Conservation (phyloP, 176 grass and related monocot genomes). For the Avena eriantha region DNA sequence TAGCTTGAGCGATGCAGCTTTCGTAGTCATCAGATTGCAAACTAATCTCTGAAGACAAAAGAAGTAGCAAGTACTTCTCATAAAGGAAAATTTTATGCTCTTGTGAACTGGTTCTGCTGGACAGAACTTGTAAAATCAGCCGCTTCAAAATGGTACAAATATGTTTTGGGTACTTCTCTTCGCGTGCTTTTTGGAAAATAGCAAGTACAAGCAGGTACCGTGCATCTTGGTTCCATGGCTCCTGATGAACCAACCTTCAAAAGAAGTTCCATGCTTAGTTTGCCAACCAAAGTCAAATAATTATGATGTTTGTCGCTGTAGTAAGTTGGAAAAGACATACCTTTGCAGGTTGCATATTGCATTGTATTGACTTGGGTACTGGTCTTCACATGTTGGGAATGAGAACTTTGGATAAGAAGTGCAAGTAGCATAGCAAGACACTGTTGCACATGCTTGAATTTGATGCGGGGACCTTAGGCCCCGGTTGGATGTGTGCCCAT, state of each 20-base stretch:
- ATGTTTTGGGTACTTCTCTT: slow-evolving; percentile 81
- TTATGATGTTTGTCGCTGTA: slow-evolving; percentile 6
- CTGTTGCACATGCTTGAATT: slow-evolving; percentile 76
- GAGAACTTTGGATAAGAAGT: slow-evolving; percentile 71
- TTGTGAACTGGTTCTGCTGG: slow-evolving; percentile 43
- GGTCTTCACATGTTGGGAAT: slow-evolving; percentile 76
- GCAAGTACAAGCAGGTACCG: slow-evolving; percentile 78
- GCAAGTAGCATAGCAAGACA: slow-evolving; percentile 78
- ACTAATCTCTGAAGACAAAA: slow-evolving; percentile 82
- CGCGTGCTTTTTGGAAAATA: slow-evolving; percentile 80
- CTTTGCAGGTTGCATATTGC: slow-evolving; percentile 67
- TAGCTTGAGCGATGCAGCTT: slow-evolving; percentile 58
- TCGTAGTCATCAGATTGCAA: slow-evolving; percentile 68
- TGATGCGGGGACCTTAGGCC: slow-evolving; percentile 68
- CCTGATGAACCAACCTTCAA: slow-evolving; percentile 79
- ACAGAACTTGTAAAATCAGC: slow-evolving; percentile 67
- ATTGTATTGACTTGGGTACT: slow-evolving; percentile 52
- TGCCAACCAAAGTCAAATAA: slow-evolving; percentile 15
- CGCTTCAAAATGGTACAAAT: slow-evolving; percentile 63
- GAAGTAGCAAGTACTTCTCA: slow-evolving; percentile 61
- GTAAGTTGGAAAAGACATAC: slow-evolving; percentile 51
- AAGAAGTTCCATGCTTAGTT: slow-evolving; percentile 23
- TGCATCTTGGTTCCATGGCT: slow-evolving; percentile 88
- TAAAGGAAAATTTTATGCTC: slow-evolving; percentile 53
- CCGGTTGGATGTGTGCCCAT: slow-evolving; percentile 45